phyloP scores from a whole-genome alignment of 208 protist genomes.

The Entamoeba invadens region DNA sequence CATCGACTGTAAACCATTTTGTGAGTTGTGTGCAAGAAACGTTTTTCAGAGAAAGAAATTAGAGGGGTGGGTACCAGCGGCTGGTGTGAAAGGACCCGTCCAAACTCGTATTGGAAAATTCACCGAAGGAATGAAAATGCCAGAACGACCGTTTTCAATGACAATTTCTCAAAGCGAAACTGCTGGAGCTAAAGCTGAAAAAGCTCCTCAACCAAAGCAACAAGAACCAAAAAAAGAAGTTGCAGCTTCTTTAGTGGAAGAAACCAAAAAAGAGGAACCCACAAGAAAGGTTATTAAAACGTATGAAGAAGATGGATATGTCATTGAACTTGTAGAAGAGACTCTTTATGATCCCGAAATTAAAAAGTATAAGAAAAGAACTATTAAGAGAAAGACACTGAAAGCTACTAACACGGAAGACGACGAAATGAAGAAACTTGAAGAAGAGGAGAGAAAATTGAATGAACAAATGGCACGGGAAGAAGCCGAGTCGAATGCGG shows the following conservation, averaged over 20 bases:
- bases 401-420: neutral
- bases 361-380: neutral
- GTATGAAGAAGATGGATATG: neutral
- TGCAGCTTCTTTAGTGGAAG: neutral
- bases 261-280: neutral
- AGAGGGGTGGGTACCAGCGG: neutral
- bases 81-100: neutral
- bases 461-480: neutral
- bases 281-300: neutral
- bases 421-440: neutral
- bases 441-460: neutral
- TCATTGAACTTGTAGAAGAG: neutral
- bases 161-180: neutral
- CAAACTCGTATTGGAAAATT: neutral
- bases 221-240: neutral
- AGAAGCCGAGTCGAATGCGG: neutral
- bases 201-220: neutral
- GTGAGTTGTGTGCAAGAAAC: neutral
- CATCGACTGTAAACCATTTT: neutral
- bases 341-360: neutral
- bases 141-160: no score
- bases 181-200: neutral
- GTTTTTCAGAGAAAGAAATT: neutral
- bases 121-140: neutral
- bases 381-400: neutral